Base-by-base conservation (phyloP, 805 yeast genomes). In the Candida odintsovae region DNA sequence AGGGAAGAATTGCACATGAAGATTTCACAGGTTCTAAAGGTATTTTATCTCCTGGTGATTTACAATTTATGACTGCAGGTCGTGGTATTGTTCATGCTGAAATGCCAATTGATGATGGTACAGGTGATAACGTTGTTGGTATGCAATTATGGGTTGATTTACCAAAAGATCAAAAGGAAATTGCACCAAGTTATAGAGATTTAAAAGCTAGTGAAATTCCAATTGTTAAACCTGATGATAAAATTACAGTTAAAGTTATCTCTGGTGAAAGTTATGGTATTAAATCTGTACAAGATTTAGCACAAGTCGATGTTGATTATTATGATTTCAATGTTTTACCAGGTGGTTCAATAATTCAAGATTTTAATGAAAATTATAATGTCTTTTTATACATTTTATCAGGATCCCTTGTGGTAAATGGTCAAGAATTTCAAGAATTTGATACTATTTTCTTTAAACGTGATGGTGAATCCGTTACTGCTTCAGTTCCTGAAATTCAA, bases 1-100 rank as follows among this genome's bases (percentile, higher is more conserved):
- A 77, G 41, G 92, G 92, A 33, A 77, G 75, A 53, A 67, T 86
- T 65, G 85, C 87, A 6, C 95, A 86, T 61, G 90, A 84, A 60
- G 97, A 90, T 62, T 87, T 89, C 66, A 86, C 95, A 2, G 96
- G 96, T 1, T 69, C 84, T n/a, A 73, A 76, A 43, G 96, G 96
- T 46, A 72, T 86, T 9, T 67, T 90, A 44, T 72, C 77, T 50
- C 79, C 88, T 8, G 96, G 96, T 46, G 97, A 89, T 62, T 70
- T 90, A 54, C 97, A 89, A 64, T 88, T 89, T 64, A 89, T 89
- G 96, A 89, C 96, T 25, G 96, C 96, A 6, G 96, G 96, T 49
- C 77, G 76, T 56, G 97, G 95, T 43, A 79, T 88, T 31, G 86
- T 86, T 45, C 96, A 88, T 63, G 77, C 89, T 3, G 96, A 89